Conservation (phyloP, 179 eudicot species). For the Heliamphora pulchella region DNA sequence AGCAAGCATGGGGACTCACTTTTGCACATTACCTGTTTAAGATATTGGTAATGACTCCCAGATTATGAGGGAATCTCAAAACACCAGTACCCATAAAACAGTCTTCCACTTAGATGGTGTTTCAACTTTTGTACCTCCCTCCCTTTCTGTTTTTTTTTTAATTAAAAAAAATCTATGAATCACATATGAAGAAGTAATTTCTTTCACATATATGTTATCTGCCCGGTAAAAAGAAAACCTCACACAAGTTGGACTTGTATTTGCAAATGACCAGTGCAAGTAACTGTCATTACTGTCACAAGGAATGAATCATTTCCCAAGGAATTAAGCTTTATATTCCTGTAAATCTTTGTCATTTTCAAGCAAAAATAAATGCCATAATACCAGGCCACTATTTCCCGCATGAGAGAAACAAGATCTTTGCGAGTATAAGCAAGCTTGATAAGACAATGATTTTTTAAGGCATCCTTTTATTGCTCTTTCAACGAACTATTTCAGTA, state of each 20-base stretch:
- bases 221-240: background rate
- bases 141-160: background rate
- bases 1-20: background rate
- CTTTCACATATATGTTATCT: background rate
- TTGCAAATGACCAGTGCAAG: background rate
- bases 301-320: too few relatives aligned
- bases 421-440: too few relatives aligned
- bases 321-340: background rate
- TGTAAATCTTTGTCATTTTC: background rate
- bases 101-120: background rate
- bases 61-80: too few relatives aligned
- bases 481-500: too few relatives aligned
- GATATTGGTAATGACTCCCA: background rate
- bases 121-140: background rate
- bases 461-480: too few relatives aligned
- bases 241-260: background rate
- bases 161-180: background rate
- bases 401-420: too few relatives aligned
- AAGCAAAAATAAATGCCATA: background rate
- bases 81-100: background rate
- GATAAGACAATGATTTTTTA: too few relatives aligned
- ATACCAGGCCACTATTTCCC: too few relatives aligned
- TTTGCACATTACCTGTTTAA: background rate
- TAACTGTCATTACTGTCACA: background rate
- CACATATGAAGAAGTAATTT: background rate